Base-by-base conservation (phyloP, 495 filamentous ascomycete genomes). In the Aspergillus egyptiacus region DNA sequence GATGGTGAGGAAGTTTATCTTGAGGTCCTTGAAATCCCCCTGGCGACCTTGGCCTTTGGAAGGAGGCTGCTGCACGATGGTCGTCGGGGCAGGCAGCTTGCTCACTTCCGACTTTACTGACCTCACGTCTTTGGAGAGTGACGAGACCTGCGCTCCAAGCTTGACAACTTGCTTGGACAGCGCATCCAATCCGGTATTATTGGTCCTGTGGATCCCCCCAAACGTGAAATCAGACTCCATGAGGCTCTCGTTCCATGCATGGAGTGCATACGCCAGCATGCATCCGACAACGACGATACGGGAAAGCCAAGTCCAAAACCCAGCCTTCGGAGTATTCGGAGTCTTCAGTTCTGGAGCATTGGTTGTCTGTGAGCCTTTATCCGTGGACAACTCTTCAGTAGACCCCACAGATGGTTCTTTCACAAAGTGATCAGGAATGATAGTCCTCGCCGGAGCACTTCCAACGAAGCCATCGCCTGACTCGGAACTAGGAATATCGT, bases 1-100 rank as follows among this genome's bases (percentile, higher is more conserved):
- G 10, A 51, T 22, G 0, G 68, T 56, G 11, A 75, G 48, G 46
- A 70, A 74, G 32, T 75, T 75, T 27, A 67, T 62, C 27, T 59
- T 63, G 23, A 50, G 25, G 30, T 37, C 23, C 34, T 20, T 19
- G 2, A n/a, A 15, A 18, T 18, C 15, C 17, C 35, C 35, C 17
- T 37, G 9, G 17, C n/a, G n/a, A n/a, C n/a, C n/a, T n/a, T n/a
- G n/a, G n/a, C n/a, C n/a, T n/a, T n/a, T n/a, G n/a, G n/a, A n/a
- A n/a, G n/a, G n/a, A n/a, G 41, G 28, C 4, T 44, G 40, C 30
- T 34, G 34, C 15, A 14, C 17, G 5, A 51, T 39, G 17, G 56
- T 52, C 2, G 60, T 66, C 15, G 66, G 54, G 14, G 17, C 36
- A 4, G 63, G 54, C 19, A 46, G 38, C 20, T 46, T 62, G 35